These are phyloP conservation scores for Talaromyces albobiverticillius DNA, from an alignment of 2,329 filamentous ascomycete species.

Conservation along the genomic window DNA sequence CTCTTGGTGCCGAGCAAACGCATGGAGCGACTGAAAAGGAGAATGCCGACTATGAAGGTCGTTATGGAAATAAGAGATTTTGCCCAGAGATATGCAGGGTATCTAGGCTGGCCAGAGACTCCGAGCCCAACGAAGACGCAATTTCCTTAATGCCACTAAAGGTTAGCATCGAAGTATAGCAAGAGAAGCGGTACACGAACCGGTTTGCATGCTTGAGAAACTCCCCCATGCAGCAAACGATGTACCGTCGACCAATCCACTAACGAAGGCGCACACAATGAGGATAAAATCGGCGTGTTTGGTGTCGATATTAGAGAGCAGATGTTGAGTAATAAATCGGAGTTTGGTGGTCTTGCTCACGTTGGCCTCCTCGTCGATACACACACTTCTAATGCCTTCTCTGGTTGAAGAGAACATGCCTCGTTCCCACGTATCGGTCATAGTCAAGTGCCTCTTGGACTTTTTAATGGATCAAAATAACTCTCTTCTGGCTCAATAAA, in stretches of 20 bases:
- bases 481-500: neutral
- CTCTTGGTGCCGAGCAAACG: slow-evolving; percentile 32
- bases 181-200: slow-evolving; percentile 20
- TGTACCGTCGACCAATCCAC: slow-evolving; percentile 39
- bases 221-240: slow-evolving; percentile 43
- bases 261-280: slow-evolving; percentile 37
- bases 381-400: neutral
- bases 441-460: neutral
- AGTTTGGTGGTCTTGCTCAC: neutral
- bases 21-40: slow-evolving; percentile 38
- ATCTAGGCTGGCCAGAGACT: slow-evolving; percentile 38
- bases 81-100: slow-evolving; percentile 40
- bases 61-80: slow-evolving; percentile 41
- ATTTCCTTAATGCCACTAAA: slow-evolving; percentile 33
- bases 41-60: slow-evolving; percentile 36
- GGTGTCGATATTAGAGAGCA: slow-evolving; percentile 20
- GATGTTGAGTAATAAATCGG: neutral
- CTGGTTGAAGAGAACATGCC: neutral
- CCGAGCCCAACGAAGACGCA: slow-evolving; percentile 44
- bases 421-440: neutral
- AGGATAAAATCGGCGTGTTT: slow-evolving; percentile 27
- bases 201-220: slow-evolving; percentile 44
- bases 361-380: neutral
- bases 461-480: neutral
- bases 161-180: neutral